Evolutionary conservation across 495 filamentous ascomycete genomes (phyloP).

Genomic region (Parathielavia appendiculata): DNA sequence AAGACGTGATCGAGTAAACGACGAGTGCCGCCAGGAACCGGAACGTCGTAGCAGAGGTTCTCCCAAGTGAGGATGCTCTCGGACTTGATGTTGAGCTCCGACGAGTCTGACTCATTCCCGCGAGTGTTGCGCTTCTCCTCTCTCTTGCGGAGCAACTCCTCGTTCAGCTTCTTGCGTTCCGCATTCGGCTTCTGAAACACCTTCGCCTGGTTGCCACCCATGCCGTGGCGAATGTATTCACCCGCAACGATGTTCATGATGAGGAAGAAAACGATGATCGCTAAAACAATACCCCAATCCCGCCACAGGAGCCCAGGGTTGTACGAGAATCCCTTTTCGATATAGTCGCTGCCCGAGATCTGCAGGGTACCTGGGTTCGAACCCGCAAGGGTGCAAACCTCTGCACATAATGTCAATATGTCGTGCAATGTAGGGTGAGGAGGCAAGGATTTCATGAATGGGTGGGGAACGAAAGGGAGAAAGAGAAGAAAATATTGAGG

Average conservation of each 20-base stretch:
- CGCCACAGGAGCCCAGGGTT: conserved; percentile 59
- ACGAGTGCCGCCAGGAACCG: conserved; percentile 60
- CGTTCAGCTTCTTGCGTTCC: conserved; percentile 65
- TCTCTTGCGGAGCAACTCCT: conserved; percentile 53
- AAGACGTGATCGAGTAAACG: conserved; percentile 65
- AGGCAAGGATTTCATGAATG: too few species aligned
- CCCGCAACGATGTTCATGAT: conserved; percentile 64
- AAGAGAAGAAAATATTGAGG: too few species aligned
- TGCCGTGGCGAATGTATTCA: conserved; percentile 69
- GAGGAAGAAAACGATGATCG: conserved; percentile 63
- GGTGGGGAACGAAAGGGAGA: too few species aligned
- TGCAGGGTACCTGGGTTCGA: conserved; percentile 55
- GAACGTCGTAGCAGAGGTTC: conserved; percentile 73
- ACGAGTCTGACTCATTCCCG: conserved; percentile 42
- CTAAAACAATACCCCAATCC: conserved; percentile 70
- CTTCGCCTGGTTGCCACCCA: conserved; percentile 71
- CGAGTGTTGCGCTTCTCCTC: conserved; percentile 50
- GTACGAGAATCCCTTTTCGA: conserved; percentile 60
- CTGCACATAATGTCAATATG: too few species aligned
- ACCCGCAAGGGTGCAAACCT: conserved; percentile 70
- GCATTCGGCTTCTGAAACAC: conserved; percentile 67
- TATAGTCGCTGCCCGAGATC: conserved; percentile 58
- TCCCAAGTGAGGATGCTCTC: conserved; percentile 73
- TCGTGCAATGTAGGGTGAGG: too few species aligned
- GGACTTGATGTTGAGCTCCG: conserved; percentile 59